Conservation (phyloP, 108 stramenopile species). For the Thalassiosira profunda region DNA sequence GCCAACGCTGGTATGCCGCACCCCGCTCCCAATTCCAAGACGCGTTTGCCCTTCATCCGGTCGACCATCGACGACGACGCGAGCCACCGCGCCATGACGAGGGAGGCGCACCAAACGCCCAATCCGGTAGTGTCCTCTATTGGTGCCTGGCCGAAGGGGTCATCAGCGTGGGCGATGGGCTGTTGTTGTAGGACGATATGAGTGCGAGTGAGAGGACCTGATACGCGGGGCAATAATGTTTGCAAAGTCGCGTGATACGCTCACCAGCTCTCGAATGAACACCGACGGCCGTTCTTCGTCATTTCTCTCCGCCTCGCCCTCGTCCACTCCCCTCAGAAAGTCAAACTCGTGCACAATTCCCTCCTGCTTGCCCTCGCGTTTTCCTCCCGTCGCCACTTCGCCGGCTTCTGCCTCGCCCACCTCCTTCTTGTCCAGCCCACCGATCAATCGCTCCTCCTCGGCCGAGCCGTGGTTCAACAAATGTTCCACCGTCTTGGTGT, state of each 20-base stretch:
- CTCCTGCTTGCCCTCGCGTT: conserved; percentile 2
- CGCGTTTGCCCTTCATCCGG: conserved; percentile 37
- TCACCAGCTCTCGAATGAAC: conserved; percentile 49
- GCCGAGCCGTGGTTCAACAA: conserved; percentile 90
- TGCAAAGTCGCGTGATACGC: background rate
- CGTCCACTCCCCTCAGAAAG: conserved; percentile 23
- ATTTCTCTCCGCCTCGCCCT: conserved; percentile 2
- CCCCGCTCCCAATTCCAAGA: conserved; percentile 87
- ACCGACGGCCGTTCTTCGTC: conserved; percentile 7
- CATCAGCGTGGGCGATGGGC: conserved; percentile 67
- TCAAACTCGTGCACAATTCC: conserved; percentile 69
- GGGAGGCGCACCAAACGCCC: conserved; percentile 84
- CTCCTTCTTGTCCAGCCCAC: conserved; percentile 34
- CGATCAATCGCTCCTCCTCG: conserved; percentile 81
- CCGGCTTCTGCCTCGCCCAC: conserved; percentile 19
- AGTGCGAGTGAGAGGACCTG: background rate
- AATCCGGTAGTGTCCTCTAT: conserved; percentile 86
- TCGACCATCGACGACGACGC: conserved; percentile 29
- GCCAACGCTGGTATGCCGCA: conserved; percentile 79
- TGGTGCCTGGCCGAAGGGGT: conserved; percentile 77
- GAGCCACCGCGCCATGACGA: conserved; percentile 87
- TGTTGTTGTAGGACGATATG: conserved; percentile 41
- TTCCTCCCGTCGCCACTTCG: background rate
- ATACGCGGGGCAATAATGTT: background rate
- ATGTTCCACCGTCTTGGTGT: conserved; percentile 64